A percentile compares a stretch with the other conserved stretches of the same genome.
phyloP scores from a whole-genome alignment of 2,329 filamentous ascomycete genomes.

The Hypoxylon sp. region DNA sequence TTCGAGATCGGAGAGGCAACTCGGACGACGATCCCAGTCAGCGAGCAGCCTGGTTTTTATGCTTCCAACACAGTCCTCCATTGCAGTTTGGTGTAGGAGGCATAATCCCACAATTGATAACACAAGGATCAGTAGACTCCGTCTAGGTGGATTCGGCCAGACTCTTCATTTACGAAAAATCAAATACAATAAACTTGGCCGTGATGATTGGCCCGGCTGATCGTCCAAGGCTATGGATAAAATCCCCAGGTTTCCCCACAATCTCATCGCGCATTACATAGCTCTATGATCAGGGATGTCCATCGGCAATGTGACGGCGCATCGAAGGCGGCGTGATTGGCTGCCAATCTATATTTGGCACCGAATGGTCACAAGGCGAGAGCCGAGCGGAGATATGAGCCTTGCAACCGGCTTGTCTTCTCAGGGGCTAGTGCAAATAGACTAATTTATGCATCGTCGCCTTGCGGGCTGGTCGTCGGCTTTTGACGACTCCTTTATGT shows the following conservation, averaged over 20 bases:
- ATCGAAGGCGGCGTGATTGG: neutral
- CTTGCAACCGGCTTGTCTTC: conserved; percentile 6
- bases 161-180: conserved; percentile 32
- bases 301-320: conserved; percentile 25
- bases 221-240: conserved; percentile 25
- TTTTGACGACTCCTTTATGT: too few species aligned
- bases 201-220: conserved; percentile 38
- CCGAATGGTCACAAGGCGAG: neutral
- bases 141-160: conserved; percentile 36
- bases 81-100: neutral
- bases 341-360: conserved; percentile 24
- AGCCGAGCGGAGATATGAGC: neutral
- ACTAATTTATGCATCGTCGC: too few species aligned
- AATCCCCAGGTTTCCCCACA: conserved; percentile 42
- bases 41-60: conserved; percentile 34
- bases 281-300: conserved; percentile 18
- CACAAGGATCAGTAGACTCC: conserved; percentile 32
- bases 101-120: conserved; percentile 4
- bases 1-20: conserved; percentile 26
- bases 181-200: conserved; percentile 34
- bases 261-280: conserved; percentile 28
- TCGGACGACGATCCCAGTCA: conserved; percentile 25
- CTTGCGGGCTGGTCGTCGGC: too few species aligned
- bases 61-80: conserved; percentile 17
- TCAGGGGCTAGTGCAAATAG: too few species aligned